Conservation (phyloP, 768 basidiomycete species). For the Amanita inopinata region DNA sequence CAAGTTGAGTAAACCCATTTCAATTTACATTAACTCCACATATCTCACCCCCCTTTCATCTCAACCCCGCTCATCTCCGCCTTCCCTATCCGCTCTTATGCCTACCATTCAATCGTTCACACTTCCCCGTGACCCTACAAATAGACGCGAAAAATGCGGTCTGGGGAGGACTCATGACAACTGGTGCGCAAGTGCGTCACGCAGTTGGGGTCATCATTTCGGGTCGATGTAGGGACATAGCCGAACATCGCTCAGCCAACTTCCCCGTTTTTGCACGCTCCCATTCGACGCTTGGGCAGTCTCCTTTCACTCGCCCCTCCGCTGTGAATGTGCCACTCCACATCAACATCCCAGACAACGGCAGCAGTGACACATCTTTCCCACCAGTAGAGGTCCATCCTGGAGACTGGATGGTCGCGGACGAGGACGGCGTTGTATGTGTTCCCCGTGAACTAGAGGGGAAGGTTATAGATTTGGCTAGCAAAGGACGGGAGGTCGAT, state of each 20-base stretch:
- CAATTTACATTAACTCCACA: neutral
- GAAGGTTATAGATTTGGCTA: conserved; percentile 50
- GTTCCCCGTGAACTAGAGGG: conserved; percentile 47
- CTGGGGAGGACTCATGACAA: conserved; percentile 91
- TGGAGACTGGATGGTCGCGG: conserved; percentile 79
- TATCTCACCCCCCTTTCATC: conserved; percentile 7
- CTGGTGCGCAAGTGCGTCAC: conserved; percentile 65
- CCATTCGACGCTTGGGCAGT: conserved; percentile 79
- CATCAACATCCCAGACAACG: conserved; percentile 27
- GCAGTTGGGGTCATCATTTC: conserved; percentile 73
- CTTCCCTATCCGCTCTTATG: neutral
- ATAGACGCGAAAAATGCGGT: conserved; percentile 73
- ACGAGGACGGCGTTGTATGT: conserved; percentile 84
- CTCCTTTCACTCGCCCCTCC: conserved; percentile 74
- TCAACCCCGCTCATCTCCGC: too few species aligned
- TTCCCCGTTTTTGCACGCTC: conserved; percentile 82
- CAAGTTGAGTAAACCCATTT: conserved; percentile 38
- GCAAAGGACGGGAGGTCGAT: conserved; percentile 54
- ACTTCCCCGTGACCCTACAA: neutral
- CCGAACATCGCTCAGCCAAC: conserved; percentile 56
- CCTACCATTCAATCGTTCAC: neutral
- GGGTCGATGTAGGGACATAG: conserved; percentile 76
- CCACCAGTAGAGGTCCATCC: conserved; percentile 52
- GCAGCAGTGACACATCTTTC: conserved; percentile 29
- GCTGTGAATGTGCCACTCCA: conserved; percentile 59